phyloP scores from a whole-genome alignment of 2,329 filamentous ascomycete species.

The Penicillium griseofulvum region DNA sequence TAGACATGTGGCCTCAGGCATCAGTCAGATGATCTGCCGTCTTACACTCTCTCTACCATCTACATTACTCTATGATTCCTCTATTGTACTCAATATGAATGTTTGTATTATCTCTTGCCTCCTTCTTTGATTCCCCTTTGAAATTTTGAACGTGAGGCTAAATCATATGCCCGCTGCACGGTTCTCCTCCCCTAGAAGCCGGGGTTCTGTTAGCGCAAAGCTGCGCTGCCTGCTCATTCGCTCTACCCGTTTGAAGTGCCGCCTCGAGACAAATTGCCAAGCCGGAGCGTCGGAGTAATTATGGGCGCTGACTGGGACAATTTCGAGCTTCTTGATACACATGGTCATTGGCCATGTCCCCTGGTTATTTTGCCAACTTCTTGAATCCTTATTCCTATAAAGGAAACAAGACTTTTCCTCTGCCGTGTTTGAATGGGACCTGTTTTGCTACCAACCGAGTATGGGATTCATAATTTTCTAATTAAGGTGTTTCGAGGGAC shows the following conservation, averaged over 20 bases:
- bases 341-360: background rate
- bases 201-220: background rate
- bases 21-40: constrained; percentile 4
- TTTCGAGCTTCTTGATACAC: background rate
- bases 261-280: constrained; percentile 3
- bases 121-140: background rate
- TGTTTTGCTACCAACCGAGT: background rate
- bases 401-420: background rate
- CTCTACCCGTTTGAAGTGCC: background rate
- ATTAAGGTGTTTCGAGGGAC: background rate
- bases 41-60: background rate
- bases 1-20: constrained; percentile 1
- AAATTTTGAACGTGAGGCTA: background rate
- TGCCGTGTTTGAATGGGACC: background rate
- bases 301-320: background rate
- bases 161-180: background rate
- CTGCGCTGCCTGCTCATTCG: background rate
- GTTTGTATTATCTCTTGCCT: background rate
- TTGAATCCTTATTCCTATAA: background rate
- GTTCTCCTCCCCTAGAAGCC: constrained; percentile 1
- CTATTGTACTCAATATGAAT: background rate
- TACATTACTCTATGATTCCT: background rate
- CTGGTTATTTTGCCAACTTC: background rate
- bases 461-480: no score
- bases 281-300: background rate